A percentile compares a stretch with the other conserved stretches of the same genome.
These are phyloP conservation scores for Lentinula lateritia DNA, from an alignment of 768 basidiomycete genomes.

Conservation along the genomic window DNA sequence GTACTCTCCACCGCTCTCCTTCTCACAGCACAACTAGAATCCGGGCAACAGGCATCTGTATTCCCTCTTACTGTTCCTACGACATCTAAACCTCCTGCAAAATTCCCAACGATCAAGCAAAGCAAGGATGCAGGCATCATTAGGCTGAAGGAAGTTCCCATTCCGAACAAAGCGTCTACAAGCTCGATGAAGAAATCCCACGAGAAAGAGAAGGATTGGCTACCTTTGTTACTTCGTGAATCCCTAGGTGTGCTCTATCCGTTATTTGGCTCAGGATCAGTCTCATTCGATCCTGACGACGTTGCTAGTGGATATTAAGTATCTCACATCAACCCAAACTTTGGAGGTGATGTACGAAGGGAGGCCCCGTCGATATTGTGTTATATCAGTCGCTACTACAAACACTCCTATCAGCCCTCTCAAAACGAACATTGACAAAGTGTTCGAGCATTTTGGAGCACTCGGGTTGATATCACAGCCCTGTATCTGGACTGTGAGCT, in stretches of 20 bases:
- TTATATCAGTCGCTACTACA: conserved; percentile 38
- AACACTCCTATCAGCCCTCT: conserved; percentile 17
- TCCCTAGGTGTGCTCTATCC: conserved; percentile 45
- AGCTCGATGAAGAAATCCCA: conserved; percentile 12
- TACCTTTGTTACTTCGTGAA: conserved; percentile 61
- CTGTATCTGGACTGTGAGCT: conserved; percentile 56
- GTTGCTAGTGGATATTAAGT: conserved; percentile 63
- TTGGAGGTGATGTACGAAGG: conserved; percentile 66
- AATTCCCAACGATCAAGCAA: conserved; percentile 45
- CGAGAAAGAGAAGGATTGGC: conserved; percentile 57
- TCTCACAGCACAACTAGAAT: conserved; percentile 53
- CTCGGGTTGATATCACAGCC: conserved; percentile 37
- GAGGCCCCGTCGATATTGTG: conserved; percentile 45
- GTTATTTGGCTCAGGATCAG: conserved; percentile 7
- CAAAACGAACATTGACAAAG: conserved; percentile 14
- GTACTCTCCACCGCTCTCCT: conserved; percentile 50
- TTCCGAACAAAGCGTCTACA: conserved; percentile 18
- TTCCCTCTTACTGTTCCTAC: conserved; percentile 36
- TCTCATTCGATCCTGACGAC: background rate
- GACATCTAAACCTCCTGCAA: conserved; percentile 30
- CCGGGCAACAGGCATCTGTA: conserved; percentile 44
- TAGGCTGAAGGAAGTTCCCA: conserved; percentile 39
- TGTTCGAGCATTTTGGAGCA: conserved; percentile 35
- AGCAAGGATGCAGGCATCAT: conserved; percentile 48
- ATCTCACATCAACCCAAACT: conserved; percentile 54